These are phyloP conservation scores for Sechiopsis laciniata DNA, from an alignment of 306 rosid species.

Conservation along the genomic window DNA sequence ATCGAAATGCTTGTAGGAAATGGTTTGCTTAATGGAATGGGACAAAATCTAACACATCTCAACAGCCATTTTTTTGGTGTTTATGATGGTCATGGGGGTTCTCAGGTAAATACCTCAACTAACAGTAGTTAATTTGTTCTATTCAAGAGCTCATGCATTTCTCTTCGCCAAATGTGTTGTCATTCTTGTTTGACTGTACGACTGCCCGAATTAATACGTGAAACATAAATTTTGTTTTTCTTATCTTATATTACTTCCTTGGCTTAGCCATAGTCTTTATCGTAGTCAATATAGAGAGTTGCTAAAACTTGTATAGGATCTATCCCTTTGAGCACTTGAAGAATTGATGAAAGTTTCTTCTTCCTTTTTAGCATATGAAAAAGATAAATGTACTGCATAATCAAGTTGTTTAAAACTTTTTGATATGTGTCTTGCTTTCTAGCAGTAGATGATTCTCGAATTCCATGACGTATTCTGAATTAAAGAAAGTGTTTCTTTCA, in stretches of 20 bases:
- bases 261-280: not conserved
- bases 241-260: not conserved
- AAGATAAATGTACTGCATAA: not conserved
- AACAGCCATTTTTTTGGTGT: conserved; percentile 51
- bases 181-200: not conserved
- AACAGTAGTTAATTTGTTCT: not conserved
- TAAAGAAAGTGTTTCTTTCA: not conserved
- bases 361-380: not conserved
- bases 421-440: not conserved
- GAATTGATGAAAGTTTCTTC: not conserved
- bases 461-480: conserved; percentile 15
- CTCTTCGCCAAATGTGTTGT: not conserved
- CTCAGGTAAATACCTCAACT: conserved; percentile 39
- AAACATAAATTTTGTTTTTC: not conserved
- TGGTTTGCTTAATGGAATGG: conserved; percentile 28
- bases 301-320: not conserved
- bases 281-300: not conserved
- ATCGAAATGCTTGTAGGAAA: conserved; percentile 39
- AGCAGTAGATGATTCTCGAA: not conserved
- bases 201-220: too few species aligned
- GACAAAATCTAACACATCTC: conserved; percentile 41
- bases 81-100: conserved; percentile 63
- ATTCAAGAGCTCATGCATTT: not conserved
- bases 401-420: not conserved
- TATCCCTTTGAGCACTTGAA: not conserved